A percentile compares a stretch with the other conserved stretches of the same genome.
phyloP scores from a whole-genome alignment of 176 grass and related monocot species.

The sorghum (Sorghum bicolor) region Sorghum_bicolor_NCBIv3 NC_012873.2:4882501-4883000 shows the following conservation, averaged over 20 bases:
- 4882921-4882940: not conserved
- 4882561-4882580: constrained; percentile 67
- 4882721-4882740: constrained; percentile 90
- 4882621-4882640: not conserved
- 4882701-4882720: constrained; percentile 94
- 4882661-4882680: constrained; percentile 70
- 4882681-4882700: constrained; percentile 65
- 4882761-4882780: constrained; percentile 1
- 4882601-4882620: not conserved
- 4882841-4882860: constrained; percentile 80
- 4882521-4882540: constrained; percentile 84
- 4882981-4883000: constrained; percentile 6
- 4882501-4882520: constrained; percentile 64
- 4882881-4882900: constrained; percentile 65
- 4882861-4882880: constrained; percentile 86
- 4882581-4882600: constrained; percentile 31
- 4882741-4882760: constrained; percentile 66
- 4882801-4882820: constrained; percentile 40
- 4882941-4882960: not conserved
- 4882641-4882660: not conserved
- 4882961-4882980: not conserved
- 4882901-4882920: constrained; percentile 12
- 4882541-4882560: constrained; percentile 81
- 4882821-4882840: constrained; percentile 74
- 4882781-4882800: constrained; percentile 14